Evolutionary conservation across 148 eudicot species (phyloP), one percentile per base, ranked within the genome.

Genomic region (Camellia granthamiana): DNA sequence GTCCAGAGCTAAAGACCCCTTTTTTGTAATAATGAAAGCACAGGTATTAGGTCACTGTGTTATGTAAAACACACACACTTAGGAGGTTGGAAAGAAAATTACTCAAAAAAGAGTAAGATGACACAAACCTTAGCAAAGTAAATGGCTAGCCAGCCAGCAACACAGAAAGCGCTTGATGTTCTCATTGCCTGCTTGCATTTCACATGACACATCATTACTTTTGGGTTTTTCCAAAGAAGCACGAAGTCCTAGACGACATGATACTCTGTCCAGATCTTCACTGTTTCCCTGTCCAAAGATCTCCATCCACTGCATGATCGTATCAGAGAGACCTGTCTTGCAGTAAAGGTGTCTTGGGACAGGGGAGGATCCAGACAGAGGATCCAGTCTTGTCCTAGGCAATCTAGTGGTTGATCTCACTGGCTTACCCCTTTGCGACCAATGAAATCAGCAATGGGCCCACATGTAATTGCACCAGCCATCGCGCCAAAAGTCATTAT

Each of bases 401-500:
- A n/a, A 62, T 59, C 42, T 12, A 49, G 6, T 69, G 55, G 76
- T 71, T 71, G 44, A 49, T 70, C 49, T 23, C 5, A 44, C n/a
- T 43, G 15, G 42, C 88, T 84, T 91, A 95, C 98, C 92, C 95
- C 89, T 95, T 93, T 95, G 42, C 99, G 94, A 5, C 99, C 99
- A 18, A 90, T 19, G 19, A 83, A 83, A 85, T 95, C 99, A 23
- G 97, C 97, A 52, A 93, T 90, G 6, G 91, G 88, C 58, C 99
- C 99, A 78, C 97, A 91, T 30, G 95, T 93, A 54, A 95, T 92
- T 52, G 99, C 99, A 13, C 98, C 99, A 71, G 93, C 78, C 97
- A 95, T 95, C 38, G 99, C 99, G 18, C 99, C 99, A 78, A 95
- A 87, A 46, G 97, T 92, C 78, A 95, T 77, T 66, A 95, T 88